phyloP scores from a whole-genome alignment of 805 yeast species.

The Kodamaea jinghongensis region DNA sequence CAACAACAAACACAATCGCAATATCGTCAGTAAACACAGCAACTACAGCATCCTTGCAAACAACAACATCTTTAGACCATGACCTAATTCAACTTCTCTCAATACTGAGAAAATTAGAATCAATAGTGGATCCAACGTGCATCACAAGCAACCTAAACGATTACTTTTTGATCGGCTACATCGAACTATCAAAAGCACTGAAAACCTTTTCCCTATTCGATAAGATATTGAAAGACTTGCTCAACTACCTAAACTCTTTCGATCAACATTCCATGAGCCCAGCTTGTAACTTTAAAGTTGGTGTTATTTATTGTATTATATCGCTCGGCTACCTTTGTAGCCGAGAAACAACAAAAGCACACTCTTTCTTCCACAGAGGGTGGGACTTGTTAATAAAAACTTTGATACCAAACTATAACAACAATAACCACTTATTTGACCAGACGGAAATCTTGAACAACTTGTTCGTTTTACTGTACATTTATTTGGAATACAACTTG shows the following conservation, averaged over 20 bases:
- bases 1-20: background rate
- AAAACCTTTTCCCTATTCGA: slow-evolving; percentile 17
- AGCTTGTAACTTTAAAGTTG: slow-evolving; percentile 29
- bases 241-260: slow-evolving; percentile 21
- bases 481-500: slow-evolving; percentile 40
- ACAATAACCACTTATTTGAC: slow-evolving; percentile 23
- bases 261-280: slow-evolving; percentile 18
- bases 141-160: slow-evolving; percentile 19
- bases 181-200: slow-evolving; percentile 16
- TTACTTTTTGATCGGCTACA: slow-evolving; percentile 32
- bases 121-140: slow-evolving; percentile 14
- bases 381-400: slow-evolving; percentile 43
- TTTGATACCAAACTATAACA: slow-evolving; percentile 33
- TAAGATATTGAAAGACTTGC: slow-evolving; percentile 19
- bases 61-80: slow-evolving; percentile 9
- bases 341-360: slow-evolving; percentile 29
- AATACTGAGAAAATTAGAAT: slow-evolving; percentile 25
- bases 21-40: background rate
- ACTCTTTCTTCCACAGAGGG: slow-evolving; percentile 39
- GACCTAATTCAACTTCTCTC: slow-evolving; percentile 29
- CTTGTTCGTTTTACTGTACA: slow-evolving; percentile 42
- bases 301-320: slow-evolving; percentile 42
- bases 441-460: slow-evolving; percentile 44
- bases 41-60: background rate
- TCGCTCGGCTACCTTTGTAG: slow-evolving; percentile 40